Evolutionary conservation across 495 filamentous ascomycete species (phyloP).

Genomic region (Xanthoparmelia taractica): DNA sequence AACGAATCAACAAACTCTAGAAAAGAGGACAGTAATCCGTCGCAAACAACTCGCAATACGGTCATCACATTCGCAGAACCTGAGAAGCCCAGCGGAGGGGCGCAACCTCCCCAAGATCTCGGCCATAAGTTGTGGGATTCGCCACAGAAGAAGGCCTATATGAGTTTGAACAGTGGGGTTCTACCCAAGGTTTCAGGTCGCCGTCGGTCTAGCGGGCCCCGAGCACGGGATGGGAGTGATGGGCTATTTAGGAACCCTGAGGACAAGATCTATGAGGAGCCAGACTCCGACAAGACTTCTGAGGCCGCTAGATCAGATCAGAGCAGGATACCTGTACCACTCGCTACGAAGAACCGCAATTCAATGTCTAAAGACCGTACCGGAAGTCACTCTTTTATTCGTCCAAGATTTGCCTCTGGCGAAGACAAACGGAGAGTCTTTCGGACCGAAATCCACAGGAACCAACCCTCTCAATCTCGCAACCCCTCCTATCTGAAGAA

Average conservation of each 20-base stretch:
- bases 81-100: not conserved
- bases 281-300: conserved; percentile 34
- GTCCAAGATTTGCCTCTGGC: conserved; percentile 40
- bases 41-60: conserved; percentile 7
- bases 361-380: conserved; percentile 46
- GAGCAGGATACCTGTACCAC: conserved; percentile 44
- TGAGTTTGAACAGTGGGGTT: conserved; percentile 16
- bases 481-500: conserved; percentile 68
- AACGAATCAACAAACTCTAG: conserved; percentile 44
- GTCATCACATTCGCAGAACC: conserved; percentile 3
- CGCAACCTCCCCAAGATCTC: not conserved
- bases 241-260: conserved; percentile 51
- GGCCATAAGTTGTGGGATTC: conserved; percentile 26
- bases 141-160: conserved; percentile 31
- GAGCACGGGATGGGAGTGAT: conserved; percentile 33
- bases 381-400: conserved; percentile 30
- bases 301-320: conserved; percentile 30
- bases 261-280: conserved; percentile 87
- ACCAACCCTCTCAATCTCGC: conserved; percentile 66
- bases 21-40: conserved; percentile 14
- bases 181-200: conserved; percentile 13
- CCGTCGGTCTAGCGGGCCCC: conserved; percentile 29
- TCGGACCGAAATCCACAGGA: conserved; percentile 65
- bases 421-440: conserved; percentile 48
- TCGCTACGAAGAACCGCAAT: conserved; percentile 47